phyloP scores from a whole-genome alignment of 495 filamentous ascomycete species.

The Hypomontagnella submonticulosa region DNA sequence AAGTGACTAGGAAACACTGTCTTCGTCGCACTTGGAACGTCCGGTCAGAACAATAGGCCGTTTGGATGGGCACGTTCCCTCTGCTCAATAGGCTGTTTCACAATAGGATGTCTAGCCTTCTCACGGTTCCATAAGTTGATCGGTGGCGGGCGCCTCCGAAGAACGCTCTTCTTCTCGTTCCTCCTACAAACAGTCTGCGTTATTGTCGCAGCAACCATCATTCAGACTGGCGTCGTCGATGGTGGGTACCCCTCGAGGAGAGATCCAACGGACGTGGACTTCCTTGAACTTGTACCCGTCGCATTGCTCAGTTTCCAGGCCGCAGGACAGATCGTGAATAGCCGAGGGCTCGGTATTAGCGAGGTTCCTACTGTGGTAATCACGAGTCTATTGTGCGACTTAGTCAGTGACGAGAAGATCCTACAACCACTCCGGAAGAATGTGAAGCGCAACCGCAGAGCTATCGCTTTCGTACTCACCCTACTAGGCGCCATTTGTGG shows the following conservation, averaged over 20 bases:
- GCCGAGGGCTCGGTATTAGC: slow-evolving; percentile 69
- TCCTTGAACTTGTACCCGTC: slow-evolving; percentile 63
- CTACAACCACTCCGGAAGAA: slow-evolving; percentile 60
- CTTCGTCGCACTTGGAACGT: slow-evolving; percentile 44
- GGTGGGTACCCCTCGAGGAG: slow-evolving; percentile 42
- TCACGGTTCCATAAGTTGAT: slow-evolving; percentile 43
- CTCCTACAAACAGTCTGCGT: slow-evolving; percentile 66
- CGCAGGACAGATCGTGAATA: slow-evolving; percentile 74
- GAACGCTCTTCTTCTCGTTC: slow-evolving; percentile 67
- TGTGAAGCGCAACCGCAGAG: slow-evolving; percentile 71
- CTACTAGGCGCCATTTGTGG: slow-evolving; percentile 71
- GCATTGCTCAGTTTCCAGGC: slow-evolving; percentile 77
- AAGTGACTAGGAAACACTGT: slow-evolving; percentile 40
- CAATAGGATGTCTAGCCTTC: slow-evolving; percentile 42
- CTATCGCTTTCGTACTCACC: slow-evolving; percentile 66
- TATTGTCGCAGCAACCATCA: slow-evolving; percentile 67
- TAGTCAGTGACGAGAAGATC: slow-evolving; percentile 69
- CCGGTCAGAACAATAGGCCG: slow-evolving; percentile 44
- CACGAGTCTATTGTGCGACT: slow-evolving; percentile 76
- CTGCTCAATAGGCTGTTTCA: slow-evolving; percentile 46
- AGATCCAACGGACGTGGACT: slow-evolving; percentile 45
- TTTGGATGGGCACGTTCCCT: slow-evolving; percentile 47
- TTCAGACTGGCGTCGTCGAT: slow-evolving; percentile 52
- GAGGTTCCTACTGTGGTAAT: slow-evolving; percentile 80
- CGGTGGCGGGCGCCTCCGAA: slow-evolving; percentile 55